A percentile compares a stretch with the other conserved stretches of the same genome.
These are phyloP conservation scores for Inga laurina DNA, from an alignment of 306 rosid species.

Conservation along the genomic window DNA sequence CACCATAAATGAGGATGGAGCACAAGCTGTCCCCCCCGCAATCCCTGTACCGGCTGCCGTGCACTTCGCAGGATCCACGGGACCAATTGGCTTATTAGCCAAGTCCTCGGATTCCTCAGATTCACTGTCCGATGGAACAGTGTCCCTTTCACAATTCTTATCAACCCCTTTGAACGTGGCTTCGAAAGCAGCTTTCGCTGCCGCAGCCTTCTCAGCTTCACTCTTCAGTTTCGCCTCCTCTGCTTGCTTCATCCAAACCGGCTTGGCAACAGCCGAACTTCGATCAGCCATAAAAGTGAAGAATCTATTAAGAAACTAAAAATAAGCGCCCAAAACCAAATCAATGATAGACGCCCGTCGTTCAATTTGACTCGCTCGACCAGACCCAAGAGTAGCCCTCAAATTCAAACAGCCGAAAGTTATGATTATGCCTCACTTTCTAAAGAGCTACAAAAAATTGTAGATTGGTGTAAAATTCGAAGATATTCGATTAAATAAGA, in stretches of 20 bases:
- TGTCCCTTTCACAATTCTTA: constrained; percentile 51
- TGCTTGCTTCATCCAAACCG: constrained; percentile 98
- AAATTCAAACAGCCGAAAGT: not conserved
- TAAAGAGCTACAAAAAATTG: not conserved
- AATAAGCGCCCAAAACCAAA: not conserved
- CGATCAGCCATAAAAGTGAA: constrained; percentile 79
- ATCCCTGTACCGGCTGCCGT: constrained; percentile 89
- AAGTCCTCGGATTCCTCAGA: constrained; percentile 82
- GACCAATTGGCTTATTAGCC: constrained; percentile 82
- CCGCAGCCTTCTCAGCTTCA: constrained; percentile 94
- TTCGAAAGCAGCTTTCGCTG: constrained; percentile 95
- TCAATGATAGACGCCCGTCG: not conserved
- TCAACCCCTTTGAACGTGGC: constrained; percentile 81
- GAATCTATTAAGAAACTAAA: constrained; percentile 23
- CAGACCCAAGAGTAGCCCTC: constrained; percentile 13
- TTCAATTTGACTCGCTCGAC: not conserved
- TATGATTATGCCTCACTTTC: not conserved
- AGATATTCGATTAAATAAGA: not conserved
- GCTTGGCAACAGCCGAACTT: constrained; percentile 60
- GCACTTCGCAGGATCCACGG: constrained; percentile 82
- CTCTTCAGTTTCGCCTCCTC: constrained; percentile 92
- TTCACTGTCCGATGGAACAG: constrained; percentile 77
- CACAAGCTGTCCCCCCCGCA: constrained; percentile 89
- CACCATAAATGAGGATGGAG: constrained; percentile 73
- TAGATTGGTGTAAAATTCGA: not conserved